A percentile compares a stretch with the other conserved stretches of the same genome.
Conservation (phyloP, 2,329 filamentous ascomycete genomes). For the Eutypa lata region DNA sequence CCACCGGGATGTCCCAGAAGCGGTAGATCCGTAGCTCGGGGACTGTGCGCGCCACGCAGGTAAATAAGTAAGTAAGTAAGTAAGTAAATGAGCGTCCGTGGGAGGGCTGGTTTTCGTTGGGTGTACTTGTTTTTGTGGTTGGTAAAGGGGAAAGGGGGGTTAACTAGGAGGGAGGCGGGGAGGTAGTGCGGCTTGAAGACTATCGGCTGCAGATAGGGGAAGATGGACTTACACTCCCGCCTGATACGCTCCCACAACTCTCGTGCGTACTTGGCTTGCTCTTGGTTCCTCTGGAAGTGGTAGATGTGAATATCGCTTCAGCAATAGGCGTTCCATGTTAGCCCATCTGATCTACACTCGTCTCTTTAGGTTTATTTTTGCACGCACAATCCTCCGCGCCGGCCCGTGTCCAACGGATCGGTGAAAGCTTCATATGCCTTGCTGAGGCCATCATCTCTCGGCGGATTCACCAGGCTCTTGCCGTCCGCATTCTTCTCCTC, state of each 20-base stretch:
- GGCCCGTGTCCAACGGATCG: constrained; percentile 63
- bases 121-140: too few species aligned
- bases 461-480: constrained; percentile 71
- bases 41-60: constrained; percentile 54
- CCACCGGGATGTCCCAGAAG: constrained; percentile 73
- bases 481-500: constrained; percentile 65
- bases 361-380: too few species aligned
- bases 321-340: not conserved
- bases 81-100: too few species aligned
- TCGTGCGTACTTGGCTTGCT: constrained; percentile 64
- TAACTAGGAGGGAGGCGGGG: not conserved
- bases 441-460: constrained; percentile 52
- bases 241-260: constrained; percentile 77
- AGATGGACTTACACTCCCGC: constrained; percentile 62
- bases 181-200: too few species aligned
- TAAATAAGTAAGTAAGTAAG: too few species aligned
- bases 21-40: constrained; percentile 81
- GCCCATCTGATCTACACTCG: too few species aligned
- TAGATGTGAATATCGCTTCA: constrained; percentile 79
- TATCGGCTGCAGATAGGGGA: too few species aligned
- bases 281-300: constrained; percentile 62
- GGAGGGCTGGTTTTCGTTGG: not conserved
- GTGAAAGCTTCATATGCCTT: constrained; percentile 68
- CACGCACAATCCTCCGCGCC: constrained; percentile 69
- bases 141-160: constrained; percentile 2